phyloP scores from a whole-genome alignment of 129 eudicot species.

The Mikania micrantha region DNA sequence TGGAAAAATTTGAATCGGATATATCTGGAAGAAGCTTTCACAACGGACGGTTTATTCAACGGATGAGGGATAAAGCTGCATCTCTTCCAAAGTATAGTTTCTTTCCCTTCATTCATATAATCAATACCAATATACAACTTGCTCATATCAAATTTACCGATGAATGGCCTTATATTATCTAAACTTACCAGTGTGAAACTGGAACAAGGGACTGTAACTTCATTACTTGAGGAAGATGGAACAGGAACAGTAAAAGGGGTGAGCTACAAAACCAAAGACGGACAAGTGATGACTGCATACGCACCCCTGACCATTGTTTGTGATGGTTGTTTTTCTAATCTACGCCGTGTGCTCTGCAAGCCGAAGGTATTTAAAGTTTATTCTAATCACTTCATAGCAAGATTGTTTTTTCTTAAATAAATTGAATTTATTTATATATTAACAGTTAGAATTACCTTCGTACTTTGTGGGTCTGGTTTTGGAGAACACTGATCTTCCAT shows the following conservation, averaged over 20 bases:
- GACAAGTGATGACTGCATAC: slow-evolving; percentile 27
- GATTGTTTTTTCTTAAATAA: neutral
- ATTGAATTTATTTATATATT: neutral
- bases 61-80: slow-evolving; percentile 60
- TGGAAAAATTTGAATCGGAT: slow-evolving; percentile 40
- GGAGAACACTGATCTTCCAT: slow-evolving; percentile 48
- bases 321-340: slow-evolving; percentile 50
- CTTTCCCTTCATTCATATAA: neutral
- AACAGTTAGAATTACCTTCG: slow-evolving; percentile 56
- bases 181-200: slow-evolving; percentile 25
- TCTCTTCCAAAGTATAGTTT: slow-evolving; percentile 42
- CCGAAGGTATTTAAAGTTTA: slow-evolving; percentile 29
- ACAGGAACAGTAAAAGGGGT: slow-evolving; percentile 40
- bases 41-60: slow-evolving; percentile 51
- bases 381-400: neutral
- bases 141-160: neutral
- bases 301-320: slow-evolving; percentile 56
- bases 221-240: slow-evolving; percentile 38
- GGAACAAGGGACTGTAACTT: slow-evolving; percentile 56
- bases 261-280: slow-evolving; percentile 40
- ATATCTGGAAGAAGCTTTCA: slow-evolving; percentile 61
- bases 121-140: neutral
- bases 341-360: slow-evolving; percentile 41
- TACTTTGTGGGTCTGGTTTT: slow-evolving; percentile 52
- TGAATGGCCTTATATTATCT: neutral